These are phyloP conservation scores for Tilletia caries DNA, from an alignment of 1,284 basidiomycete species.

Conservation along the genomic window DNA sequence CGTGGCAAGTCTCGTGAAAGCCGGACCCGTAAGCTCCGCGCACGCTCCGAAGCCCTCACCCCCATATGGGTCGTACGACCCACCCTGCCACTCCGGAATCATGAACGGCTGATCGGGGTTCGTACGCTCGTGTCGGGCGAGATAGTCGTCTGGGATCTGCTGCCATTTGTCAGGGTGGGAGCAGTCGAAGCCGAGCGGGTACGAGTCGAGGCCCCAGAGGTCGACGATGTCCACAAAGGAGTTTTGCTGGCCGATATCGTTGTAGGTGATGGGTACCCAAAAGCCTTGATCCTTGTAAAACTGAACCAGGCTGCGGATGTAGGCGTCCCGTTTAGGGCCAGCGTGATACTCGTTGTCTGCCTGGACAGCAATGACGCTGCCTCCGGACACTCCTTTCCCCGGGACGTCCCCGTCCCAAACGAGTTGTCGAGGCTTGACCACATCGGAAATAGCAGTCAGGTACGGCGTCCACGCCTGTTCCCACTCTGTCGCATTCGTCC, in stretches of 20 bases:
- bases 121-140: constrained; percentile 26
- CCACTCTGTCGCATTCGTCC: constrained; percentile 69
- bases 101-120: constrained; percentile 66
- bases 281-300: constrained; percentile 28
- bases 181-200: constrained; percentile 66
- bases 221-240: constrained; percentile 56
- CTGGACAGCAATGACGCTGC: constrained; percentile 36
- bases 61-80: constrained; percentile 43
- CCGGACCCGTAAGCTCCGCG: constrained; percentile 26
- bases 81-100: constrained; percentile 62
- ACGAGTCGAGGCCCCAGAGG: constrained; percentile 64
- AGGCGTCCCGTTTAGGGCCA: constrained; percentile 37
- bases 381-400: constrained; percentile 19
- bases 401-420: constrained; percentile 46
- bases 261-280: constrained; percentile 38
- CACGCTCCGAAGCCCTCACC: constrained; percentile 33
- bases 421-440: constrained; percentile 67
- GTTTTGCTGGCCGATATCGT: constrained; percentile 25
- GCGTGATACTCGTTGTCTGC: constrained; percentile 52
- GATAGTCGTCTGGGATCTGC: constrained; percentile 33
- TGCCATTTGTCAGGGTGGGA: constrained; percentile 65
- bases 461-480: constrained; percentile 69
- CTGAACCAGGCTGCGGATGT: constrained; percentile 27
- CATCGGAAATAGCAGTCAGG: constrained; percentile 64
- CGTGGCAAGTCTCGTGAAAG: constrained; percentile 31